phyloP scores from a whole-genome alignment of 331 rosid genomes.

The Telfairia occidentalis region DNA sequence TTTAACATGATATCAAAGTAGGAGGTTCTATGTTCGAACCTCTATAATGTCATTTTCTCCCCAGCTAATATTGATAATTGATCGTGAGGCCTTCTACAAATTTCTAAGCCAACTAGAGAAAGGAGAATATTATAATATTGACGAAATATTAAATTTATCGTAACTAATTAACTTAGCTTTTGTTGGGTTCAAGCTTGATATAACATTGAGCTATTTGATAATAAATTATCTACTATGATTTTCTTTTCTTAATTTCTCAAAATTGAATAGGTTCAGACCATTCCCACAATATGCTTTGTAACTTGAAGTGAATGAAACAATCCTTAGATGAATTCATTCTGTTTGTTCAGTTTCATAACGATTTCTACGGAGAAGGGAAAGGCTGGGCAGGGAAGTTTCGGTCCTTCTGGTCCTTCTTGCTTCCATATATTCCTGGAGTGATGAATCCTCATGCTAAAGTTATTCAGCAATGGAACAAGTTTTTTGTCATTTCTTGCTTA shows the following conservation, averaged over 20 bases:
- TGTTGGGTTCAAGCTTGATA: too few relatives aligned
- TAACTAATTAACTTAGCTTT: too few relatives aligned
- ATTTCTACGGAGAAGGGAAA: conserved; percentile 67
- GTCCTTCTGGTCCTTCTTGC: conserved; percentile 37
- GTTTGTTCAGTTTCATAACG: conserved; percentile 43
- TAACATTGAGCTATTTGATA: not conserved
- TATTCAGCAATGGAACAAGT: conserved; percentile 58
- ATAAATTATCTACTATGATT: not conserved
- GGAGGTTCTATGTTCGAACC: too few relatives aligned
- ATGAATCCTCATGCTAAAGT: conserved; percentile 65
- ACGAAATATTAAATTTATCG: too few relatives aligned
- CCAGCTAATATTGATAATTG: too few relatives aligned
- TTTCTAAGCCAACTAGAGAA: too few relatives aligned
- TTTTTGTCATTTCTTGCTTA: conserved; percentile 58
- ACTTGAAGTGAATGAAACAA: not conserved
- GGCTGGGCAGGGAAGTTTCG: conserved; percentile 45
- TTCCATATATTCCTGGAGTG: conserved; percentile 46
- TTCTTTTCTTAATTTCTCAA: not conserved
- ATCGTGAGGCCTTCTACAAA: too few relatives aligned
- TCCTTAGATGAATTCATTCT: conserved; percentile 1
- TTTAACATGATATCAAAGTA: too few relatives aligned
- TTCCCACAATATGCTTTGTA: not conserved
- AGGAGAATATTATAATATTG: too few relatives aligned
- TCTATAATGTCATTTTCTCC: too few relatives aligned
- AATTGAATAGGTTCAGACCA: not conserved